phyloP scores from a whole-genome alignment of 129 eudicot species.

The Chrysanthemum lavandulifolium region DNA sequence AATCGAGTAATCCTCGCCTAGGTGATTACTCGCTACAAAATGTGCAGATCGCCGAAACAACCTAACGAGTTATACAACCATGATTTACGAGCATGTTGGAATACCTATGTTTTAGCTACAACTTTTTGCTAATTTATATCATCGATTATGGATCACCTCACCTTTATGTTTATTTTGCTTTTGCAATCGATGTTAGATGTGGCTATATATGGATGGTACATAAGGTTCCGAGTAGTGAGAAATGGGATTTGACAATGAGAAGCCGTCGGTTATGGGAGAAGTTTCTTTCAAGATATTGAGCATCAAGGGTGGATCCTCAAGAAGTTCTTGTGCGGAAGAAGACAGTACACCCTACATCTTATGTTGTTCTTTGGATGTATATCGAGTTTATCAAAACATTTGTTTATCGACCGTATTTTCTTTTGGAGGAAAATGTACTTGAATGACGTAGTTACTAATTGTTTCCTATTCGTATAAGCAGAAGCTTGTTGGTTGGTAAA shows the following conservation, averaged over 20 bases:
- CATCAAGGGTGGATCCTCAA: slow-evolving; percentile 71
- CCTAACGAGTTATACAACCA: no score
- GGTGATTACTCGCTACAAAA: no score
- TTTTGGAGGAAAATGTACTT: background rate
- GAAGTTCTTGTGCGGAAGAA: slow-evolving; percentile 78
- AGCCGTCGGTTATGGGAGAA: slow-evolving; percentile 77
- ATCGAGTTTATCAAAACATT: background rate
- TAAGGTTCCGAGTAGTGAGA: slow-evolving; percentile 63
- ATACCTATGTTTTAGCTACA: background rate
- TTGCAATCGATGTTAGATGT: slow-evolving; percentile 57
- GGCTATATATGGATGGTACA: slow-evolving; percentile 93
- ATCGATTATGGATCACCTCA: slow-evolving; percentile 16
- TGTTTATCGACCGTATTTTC: background rate
- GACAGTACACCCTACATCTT: slow-evolving; percentile 43
- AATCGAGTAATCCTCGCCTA: no score
- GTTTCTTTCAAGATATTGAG: slow-evolving; percentile 44
- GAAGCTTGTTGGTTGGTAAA: slow-evolving; percentile 93
- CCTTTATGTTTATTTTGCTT: slow-evolving; percentile 19
- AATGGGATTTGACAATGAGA: slow-evolving; percentile 85
- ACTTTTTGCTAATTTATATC: slow-evolving; percentile 1
- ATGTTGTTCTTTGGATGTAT: background rate
- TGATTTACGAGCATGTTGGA: background rate
- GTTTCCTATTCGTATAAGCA: slow-evolving; percentile 25
- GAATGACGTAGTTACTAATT: slow-evolving; percentile 1
- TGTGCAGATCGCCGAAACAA: no score